Percentiles rank a stretch among this genome's conserved stretches.
phyloP scores from a whole-genome alignment of 768 basidiomycete species.

The Lentinula edodes region DNA sequence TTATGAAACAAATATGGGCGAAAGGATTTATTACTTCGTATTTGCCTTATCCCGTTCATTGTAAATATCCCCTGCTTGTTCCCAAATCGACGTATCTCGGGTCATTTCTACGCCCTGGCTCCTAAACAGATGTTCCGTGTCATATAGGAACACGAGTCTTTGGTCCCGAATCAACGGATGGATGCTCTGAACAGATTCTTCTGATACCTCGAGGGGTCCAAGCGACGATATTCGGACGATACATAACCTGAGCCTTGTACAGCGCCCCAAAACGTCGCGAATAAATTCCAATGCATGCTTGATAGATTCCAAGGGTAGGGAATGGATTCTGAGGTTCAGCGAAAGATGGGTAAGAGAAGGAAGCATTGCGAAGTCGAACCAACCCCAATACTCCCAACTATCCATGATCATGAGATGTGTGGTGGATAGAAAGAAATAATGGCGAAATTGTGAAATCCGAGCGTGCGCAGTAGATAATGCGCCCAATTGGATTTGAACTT shows the following conservation, averaged over 20 bases:
- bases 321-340: neutral
- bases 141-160: neutral
- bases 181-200: neutral
- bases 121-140: neutral
- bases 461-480: neutral
- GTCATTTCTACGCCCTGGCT: too few relatives aligned
- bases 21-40: too few relatives aligned
- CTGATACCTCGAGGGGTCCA: neutral
- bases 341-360: neutral
- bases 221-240: neutral
- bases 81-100: neutral
- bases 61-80: neutral
- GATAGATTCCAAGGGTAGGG: neutral
- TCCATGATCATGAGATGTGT: neutral
- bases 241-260: neutral
- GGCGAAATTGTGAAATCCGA: neutral
- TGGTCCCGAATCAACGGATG: neutral
- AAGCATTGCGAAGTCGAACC: neutral
- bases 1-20: too few relatives aligned
- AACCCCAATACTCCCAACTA: neutral
- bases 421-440: neutral
- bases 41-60: too few relatives aligned
- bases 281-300: neutral
- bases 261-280: neutral
- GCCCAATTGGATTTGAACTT: neutral